phyloP scores from a whole-genome alignment of 2,329 filamentous ascomycete genomes.

The Beauveria sp. region DNA sequence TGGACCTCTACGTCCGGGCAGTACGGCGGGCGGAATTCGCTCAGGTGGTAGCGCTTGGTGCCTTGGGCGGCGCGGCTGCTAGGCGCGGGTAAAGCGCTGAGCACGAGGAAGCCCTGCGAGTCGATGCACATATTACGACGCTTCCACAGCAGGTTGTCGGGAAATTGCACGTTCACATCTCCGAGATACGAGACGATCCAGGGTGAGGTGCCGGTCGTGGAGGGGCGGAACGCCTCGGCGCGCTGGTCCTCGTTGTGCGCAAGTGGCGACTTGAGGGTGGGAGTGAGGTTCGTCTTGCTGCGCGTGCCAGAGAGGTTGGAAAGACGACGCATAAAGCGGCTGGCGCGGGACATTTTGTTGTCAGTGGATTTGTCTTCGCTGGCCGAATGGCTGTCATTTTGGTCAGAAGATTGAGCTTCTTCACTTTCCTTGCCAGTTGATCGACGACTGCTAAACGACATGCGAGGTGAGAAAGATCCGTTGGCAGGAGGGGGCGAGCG shows the following conservation, averaged over 20 bases:
- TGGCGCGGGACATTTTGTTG: conserved; percentile 43
- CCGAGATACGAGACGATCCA: conserved; percentile 62
- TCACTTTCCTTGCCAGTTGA: conserved; percentile 32
- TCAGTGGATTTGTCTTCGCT: conserved; percentile 40
- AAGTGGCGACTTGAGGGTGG: conserved; percentile 20
- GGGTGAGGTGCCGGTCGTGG: conserved; percentile 23
- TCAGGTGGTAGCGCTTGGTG: conserved; percentile 74
- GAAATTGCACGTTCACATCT: conserved; percentile 94
- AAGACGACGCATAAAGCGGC: conserved; percentile 51
- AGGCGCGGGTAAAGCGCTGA: conserved; percentile 56
- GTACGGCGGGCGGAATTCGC: conserved; percentile 72
- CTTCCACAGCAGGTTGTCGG: conserved; percentile 94
- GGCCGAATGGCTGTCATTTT: conserved; percentile 37
- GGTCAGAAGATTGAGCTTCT: conserved; percentile 30
- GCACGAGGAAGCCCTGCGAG: conserved; percentile 70
- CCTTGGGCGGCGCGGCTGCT: conserved; percentile 36
- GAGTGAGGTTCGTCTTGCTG: conserved; percentile 27
- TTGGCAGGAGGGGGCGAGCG: conserved; percentile 28
- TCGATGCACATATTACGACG: conserved; percentile 83
- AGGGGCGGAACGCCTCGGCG: conserved; percentile 20
- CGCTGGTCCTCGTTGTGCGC: conserved; percentile 19
- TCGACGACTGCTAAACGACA: conserved; percentile 39
- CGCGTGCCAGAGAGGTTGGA: conserved; percentile 43
- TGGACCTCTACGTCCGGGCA: conserved; percentile 85
- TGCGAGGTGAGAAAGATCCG: conserved; percentile 46